These are phyloP conservation scores for Pseudohyphozyma bogoriensis DNA, from an alignment of 768 basidiomycete genomes.

Conservation along the genomic window DNA sequence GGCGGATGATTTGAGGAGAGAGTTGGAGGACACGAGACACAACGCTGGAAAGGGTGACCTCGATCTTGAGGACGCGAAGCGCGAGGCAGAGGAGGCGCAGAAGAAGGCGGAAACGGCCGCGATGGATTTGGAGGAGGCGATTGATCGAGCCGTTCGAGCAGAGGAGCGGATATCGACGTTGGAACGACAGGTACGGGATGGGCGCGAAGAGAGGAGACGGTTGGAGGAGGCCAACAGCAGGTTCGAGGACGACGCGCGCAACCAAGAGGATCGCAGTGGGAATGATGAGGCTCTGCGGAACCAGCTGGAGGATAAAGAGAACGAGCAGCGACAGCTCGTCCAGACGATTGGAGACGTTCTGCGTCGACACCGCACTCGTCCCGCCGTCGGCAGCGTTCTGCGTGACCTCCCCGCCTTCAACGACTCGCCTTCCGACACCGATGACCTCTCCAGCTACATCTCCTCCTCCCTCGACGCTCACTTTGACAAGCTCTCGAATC, in stretches of 20 bases:
- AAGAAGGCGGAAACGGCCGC: background rate
- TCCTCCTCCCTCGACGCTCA: conserved; percentile 20
- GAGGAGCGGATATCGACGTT: background rate
- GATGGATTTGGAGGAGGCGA: conserved; percentile 6
- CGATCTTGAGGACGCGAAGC: conserved; percentile 38
- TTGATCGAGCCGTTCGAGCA: background rate
- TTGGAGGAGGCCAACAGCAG: background rate
- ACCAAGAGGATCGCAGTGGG: background rate
- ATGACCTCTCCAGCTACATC: conserved; percentile 10
- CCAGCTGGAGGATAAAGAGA: background rate
- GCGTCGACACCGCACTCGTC: conserved; percentile 22
- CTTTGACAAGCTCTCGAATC: conserved; percentile 8
- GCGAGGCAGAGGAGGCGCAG: conserved; percentile 38
- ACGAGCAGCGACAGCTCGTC: background rate
- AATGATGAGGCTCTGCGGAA: background rate
- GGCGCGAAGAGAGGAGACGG: background rate
- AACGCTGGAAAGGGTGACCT: conserved; percentile 44
- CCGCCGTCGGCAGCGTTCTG: conserved; percentile 7
- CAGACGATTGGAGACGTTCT: conserved; percentile 23
- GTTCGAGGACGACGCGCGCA: background rate
- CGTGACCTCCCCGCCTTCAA: conserved; percentile 12
- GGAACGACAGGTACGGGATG: conserved; percentile 1
- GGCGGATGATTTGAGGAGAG: conserved; percentile 18
- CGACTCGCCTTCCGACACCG: conserved; percentile 8
- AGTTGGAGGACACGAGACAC: conserved; percentile 45